Percentiles rank a stretch among this genome's conserved stretches.
Evolutionary conservation across 306 rosid genomes (phyloP).

Genomic region (Quercus glauca): DNA sequence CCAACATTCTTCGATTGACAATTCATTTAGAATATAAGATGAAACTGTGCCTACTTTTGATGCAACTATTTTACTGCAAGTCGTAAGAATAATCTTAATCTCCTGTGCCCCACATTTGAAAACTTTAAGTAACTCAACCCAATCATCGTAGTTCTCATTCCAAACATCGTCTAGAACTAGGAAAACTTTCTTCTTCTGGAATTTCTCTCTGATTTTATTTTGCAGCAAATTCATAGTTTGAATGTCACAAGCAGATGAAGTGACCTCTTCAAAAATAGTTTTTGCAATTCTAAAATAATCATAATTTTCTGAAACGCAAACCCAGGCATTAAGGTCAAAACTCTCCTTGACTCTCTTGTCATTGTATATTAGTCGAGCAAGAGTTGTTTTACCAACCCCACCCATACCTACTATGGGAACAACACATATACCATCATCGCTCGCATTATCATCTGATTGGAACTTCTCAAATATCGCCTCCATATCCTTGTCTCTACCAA

Average conservation of each 20-base stretch:
- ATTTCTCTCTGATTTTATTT: too few species aligned
- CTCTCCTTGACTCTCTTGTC: neutral
- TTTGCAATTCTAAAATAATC: neutral
- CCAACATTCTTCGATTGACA: neutral
- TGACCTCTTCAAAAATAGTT: too few species aligned
- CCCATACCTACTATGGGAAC: neutral
- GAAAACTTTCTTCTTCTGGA: too few species aligned
- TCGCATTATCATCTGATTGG: too few species aligned
- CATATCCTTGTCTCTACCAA: too few species aligned
- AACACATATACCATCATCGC: neutral
- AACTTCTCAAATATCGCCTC: too few species aligned
- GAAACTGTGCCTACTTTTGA: neutral
- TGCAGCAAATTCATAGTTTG: too few species aligned
- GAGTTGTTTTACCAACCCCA: slow-evolving; percentile 20
- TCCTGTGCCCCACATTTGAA: too few species aligned
- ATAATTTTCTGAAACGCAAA: neutral
- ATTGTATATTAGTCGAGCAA: neutral
- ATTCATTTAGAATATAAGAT: too few species aligned
- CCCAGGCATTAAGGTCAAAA: neutral
- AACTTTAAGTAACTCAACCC: too few species aligned
- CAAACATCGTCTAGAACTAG: too few species aligned
- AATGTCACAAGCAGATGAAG: neutral
- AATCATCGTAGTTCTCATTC: too few species aligned
- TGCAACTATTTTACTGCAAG: neutral
- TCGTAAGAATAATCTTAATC: neutral